These are phyloP conservation scores for Pichia occidentalis DNA, from an alignment of 805 yeast species.

Conservation along the genomic window DNA sequence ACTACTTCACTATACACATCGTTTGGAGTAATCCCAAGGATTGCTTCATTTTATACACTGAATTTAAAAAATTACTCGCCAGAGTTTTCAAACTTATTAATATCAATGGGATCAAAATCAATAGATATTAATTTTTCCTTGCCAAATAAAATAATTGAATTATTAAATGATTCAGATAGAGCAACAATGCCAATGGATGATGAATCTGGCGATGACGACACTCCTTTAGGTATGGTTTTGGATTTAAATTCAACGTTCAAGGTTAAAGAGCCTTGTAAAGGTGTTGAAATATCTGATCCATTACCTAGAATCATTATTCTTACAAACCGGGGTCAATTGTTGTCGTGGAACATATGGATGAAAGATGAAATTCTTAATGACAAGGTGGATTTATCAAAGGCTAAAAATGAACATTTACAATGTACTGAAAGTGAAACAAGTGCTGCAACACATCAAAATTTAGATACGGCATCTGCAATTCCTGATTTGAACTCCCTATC, in stretches of 20 bases:
- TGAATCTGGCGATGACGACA: constrained; percentile 57
- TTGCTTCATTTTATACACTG: constrained; percentile 39
- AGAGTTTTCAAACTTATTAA: constrained; percentile 27
- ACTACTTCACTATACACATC: constrained; percentile 25
- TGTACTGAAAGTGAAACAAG: no score
- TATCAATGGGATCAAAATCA: constrained; percentile 58
- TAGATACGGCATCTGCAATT: no score
- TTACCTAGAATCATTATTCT: constrained; percentile 62
- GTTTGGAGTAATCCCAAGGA: constrained; percentile 43
- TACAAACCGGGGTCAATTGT: constrained; percentile 55
- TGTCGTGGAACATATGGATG: constrained; percentile 62
- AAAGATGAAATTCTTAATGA: constrained; percentile 38
- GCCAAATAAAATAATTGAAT: constrained; percentile 33
- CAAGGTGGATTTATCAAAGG: constrained; percentile 7
- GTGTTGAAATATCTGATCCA: constrained; percentile 51
- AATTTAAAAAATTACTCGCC: constrained; percentile 37
- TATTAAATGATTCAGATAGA: constrained; percentile 60
- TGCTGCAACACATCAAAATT: no score
- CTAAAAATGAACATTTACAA: no score
- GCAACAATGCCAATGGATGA: constrained; percentile 71
- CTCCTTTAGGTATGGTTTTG: constrained; percentile 63
- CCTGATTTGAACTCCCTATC: no score
- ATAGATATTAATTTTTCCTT: constrained; percentile 52
- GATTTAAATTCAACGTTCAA: constrained; percentile 44
- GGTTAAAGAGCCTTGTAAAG: constrained; percentile 48